Percentiles rank a stretch among this genome's conserved stretches.
phyloP scores from a whole-genome alignment of 495 filamentous ascomycete genomes.

The Corynascus novoguineensis region DNA sequence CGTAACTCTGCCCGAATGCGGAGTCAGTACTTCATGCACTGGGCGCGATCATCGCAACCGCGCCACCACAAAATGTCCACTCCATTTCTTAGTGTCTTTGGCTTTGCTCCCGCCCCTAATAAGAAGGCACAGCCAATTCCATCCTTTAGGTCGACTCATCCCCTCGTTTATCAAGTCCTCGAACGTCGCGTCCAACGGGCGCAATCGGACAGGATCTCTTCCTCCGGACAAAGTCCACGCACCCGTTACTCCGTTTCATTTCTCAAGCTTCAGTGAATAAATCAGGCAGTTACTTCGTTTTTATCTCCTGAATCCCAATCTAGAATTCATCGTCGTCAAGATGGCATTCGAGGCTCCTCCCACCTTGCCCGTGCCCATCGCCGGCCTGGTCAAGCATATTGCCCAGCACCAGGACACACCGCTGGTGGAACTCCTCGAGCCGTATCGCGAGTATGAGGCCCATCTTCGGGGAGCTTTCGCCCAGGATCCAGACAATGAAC shows the following conservation, averaged over 20 bases:
- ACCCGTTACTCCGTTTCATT: too few relatives aligned
- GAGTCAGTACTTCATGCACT: too few relatives aligned
- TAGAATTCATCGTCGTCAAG: slow-evolving; percentile 4
- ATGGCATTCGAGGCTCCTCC: slow-evolving; percentile 39
- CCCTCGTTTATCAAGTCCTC: too few relatives aligned
- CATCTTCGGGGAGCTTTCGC: slow-evolving; percentile 65
- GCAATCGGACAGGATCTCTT: too few relatives aligned
- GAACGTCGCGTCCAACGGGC: too few relatives aligned
- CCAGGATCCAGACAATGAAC: slow-evolving; percentile 56
- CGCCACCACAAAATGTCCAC: slow-evolving; percentile 3
- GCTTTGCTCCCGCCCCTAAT: background rate
- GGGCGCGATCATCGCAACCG: background rate
- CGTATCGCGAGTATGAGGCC: slow-evolving; percentile 64
- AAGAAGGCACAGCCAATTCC: too few relatives aligned
- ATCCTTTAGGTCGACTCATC: too few relatives aligned
- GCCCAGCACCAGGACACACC: slow-evolving; percentile 46
- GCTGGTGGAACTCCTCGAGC: slow-evolving; percentile 54
- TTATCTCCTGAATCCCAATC: background rate
- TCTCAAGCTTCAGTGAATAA: too few relatives aligned
- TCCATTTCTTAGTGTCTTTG: background rate
- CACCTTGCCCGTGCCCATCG: slow-evolving; percentile 38
- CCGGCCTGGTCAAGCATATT: slow-evolving; percentile 43
- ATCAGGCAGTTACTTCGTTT: too few relatives aligned
- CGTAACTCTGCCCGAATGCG: background rate
- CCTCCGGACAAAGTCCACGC: too few relatives aligned